phyloP scores from a whole-genome alignment of 2,329 filamentous ascomycete genomes.

The Neopestalotiopsis rosae region DNA sequence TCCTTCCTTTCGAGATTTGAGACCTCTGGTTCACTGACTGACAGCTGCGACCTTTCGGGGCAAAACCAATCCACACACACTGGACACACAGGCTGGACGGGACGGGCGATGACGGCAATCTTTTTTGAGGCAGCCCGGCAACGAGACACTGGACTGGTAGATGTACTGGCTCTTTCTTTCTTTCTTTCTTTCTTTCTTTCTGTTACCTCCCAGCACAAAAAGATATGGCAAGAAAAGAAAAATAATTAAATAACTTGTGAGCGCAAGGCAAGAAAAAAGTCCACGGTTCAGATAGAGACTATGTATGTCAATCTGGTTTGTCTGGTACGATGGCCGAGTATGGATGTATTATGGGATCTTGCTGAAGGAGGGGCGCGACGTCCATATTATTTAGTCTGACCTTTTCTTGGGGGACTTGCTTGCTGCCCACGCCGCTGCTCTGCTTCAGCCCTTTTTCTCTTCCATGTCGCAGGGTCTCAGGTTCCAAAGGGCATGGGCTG shows the following conservation, averaged over 20 bases:
- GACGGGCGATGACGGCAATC: constrained; percentile 7
- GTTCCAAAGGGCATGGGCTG: constrained; percentile 1
- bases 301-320: not conserved
- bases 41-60: not conserved
- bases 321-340: not conserved
- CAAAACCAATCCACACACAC: not conserved
- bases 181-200: not conserved
- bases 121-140: constrained; percentile 1
- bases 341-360: not conserved
- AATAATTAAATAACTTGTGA: not conserved
- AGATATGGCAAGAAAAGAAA: not conserved
- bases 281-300: not conserved
- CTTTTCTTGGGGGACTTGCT: not conserved
- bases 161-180: not conserved
- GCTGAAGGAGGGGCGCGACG: not conserved
- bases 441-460: not conserved
- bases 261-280: not conserved
- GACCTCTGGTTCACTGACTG: not conserved
- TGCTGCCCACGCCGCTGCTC: not conserved
- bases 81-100: not conserved
- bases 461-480: not conserved
- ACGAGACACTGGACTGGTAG: not conserved
- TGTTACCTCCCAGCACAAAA: not conserved
- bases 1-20: not conserved
- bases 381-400: not conserved